Evolutionary conservation across 768 basidiomycete species (phyloP).

Genomic region (Phlebiopsis gigantea): DNA sequence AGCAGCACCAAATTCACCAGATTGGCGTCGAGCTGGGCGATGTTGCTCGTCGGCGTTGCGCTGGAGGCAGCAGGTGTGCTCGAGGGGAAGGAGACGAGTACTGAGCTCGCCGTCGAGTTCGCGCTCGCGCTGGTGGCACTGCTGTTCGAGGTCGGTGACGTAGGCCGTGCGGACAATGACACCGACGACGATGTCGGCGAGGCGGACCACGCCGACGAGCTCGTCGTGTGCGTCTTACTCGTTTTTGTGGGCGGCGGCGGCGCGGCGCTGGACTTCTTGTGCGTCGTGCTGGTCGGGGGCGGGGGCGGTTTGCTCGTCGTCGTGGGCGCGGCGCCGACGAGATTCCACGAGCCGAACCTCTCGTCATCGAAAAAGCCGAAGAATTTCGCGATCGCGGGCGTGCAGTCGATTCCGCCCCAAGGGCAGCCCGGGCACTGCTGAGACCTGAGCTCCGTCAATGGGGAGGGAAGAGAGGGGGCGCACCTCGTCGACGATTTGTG

Average conservation of each 20-base stretch:
- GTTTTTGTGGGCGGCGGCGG: not conserved
- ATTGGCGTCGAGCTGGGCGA: not conserved
- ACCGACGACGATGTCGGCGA: not conserved
- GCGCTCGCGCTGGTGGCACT: not conserved
- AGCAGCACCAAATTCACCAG: not conserved
- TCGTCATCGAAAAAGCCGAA: constrained; percentile 34
- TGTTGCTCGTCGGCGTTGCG: not conserved
- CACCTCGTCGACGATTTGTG: constrained; percentile 61
- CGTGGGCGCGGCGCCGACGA: constrained; percentile 13
- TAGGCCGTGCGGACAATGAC: not conserved
- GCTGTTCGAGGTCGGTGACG: not conserved
- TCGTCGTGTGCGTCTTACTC: not conserved
- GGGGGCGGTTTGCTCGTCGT: not conserved
- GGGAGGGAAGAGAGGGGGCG: too few species aligned
- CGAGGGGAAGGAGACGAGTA: too few species aligned
- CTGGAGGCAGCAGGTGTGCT: not conserved
- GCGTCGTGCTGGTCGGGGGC: constrained; percentile 2
- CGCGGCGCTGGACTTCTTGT: not conserved
- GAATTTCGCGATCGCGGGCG: constrained; percentile 45
- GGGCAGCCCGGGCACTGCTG: constrained; percentile 56
- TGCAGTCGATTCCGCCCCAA: constrained; percentile 52
- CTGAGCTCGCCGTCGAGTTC: too few species aligned
- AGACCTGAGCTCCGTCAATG: not conserved
- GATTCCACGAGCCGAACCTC: constrained; percentile 47
- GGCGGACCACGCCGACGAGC: not conserved